These are phyloP conservation scores for Ophiostoma sp. DNA, from an alignment of 2,329 filamentous ascomycete genomes.

Conservation along the genomic window DNA sequence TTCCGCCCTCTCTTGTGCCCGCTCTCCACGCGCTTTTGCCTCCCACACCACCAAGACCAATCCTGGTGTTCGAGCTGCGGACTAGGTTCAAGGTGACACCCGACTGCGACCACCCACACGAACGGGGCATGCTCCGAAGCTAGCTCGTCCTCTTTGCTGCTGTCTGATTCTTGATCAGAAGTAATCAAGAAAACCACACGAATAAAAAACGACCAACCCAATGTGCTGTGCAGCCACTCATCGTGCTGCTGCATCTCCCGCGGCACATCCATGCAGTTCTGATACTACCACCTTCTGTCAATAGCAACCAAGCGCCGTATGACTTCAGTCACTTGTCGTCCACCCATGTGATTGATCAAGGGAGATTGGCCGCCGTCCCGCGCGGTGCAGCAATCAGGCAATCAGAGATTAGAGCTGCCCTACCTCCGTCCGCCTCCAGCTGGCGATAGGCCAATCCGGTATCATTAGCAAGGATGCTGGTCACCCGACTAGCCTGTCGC, in stretches of 20 bases:
- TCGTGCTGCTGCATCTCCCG: conserved; percentile 7
- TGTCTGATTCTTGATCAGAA: not conserved
- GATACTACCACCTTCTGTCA: not conserved
- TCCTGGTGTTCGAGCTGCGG: not conserved
- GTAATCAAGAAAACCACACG: too few relatives aligned
- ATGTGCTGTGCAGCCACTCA: not conserved
- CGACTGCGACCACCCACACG: not conserved
- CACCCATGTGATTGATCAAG: not conserved
- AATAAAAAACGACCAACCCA: too few relatives aligned
- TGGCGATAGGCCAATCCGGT: not conserved
- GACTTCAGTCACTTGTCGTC: not conserved
- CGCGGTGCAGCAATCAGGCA: not conserved
- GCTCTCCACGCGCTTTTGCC: conserved; percentile 2
- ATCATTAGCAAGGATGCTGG: not conserved
- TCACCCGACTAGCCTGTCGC: not conserved
- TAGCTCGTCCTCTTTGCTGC: not conserved
- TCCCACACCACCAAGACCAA: conserved; percentile 1
- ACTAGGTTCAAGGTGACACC: not conserved
- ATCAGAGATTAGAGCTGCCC: not conserved
- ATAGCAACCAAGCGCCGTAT: not conserved
- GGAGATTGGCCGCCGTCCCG: not conserved
- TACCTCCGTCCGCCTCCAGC: not conserved
- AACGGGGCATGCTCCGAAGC: conserved; percentile 1
- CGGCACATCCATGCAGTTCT: conserved; percentile 1
- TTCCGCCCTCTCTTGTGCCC: too few relatives aligned